Evolutionary conservation across 164 flowering plant genomes (phyloP), one percentile per base, ranked within the genome.

Genomic region (Kingdonia uniflora): DNA sequence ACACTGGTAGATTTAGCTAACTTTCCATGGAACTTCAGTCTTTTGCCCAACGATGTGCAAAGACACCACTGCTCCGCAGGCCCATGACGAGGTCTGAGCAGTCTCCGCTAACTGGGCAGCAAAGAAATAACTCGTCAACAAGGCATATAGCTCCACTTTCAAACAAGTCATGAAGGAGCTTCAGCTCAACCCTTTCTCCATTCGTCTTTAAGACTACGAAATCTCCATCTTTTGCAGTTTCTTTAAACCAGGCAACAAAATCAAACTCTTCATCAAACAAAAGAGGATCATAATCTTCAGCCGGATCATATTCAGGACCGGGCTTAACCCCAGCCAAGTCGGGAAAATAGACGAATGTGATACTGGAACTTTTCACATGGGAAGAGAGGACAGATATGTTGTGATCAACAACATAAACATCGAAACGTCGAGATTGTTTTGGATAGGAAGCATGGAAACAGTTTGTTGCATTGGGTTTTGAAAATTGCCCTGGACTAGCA

Each of bases 51-150:
- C 79, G 92, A 65, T 90, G 97, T 49, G 64, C 91, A 67, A 59
- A 87, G 37, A 87, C 71, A 44, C 97, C 95, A 48, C 61, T 64
- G 53, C 57, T 73, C 41, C 95, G 70, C 13, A 87, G 80, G 59
- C 70, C 65, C 60, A 63, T 62, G 65, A 76, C 56, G 52, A 90
- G 63, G 47, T 72, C 68, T 51, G 55, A 49, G 70, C 92, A 82
- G 57, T 71, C 76, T 56, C 65, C 74, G 46, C 51, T 15, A 14
- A 71, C 71, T 6, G 77, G 24, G 68, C 94, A 90, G 19, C 44
- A 73, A n/a, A 90, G 75, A 61, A 90, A 87, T 48, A 90, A 74
- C 69, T 90, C 97, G 37, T 90, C 91, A 38, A 90, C 84, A 49
- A 54, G 74, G 75, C 97, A 90, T 47, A 90, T 78, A 19, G 69